Conservation (phyloP, 2,329 filamentous ascomycete genomes). For the Nemania diffusa region DNA sequence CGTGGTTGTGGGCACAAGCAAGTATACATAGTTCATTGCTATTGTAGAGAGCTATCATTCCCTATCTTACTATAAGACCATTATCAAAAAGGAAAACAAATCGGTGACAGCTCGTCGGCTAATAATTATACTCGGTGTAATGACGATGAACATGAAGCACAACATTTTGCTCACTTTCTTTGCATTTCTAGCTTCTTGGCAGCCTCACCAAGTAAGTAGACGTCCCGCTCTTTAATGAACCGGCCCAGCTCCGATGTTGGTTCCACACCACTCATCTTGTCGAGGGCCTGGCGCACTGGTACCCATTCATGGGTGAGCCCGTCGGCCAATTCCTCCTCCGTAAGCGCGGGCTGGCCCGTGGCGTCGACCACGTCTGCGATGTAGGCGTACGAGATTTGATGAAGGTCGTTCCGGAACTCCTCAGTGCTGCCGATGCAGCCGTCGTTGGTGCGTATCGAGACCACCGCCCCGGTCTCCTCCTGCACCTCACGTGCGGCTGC, state of each 20-base stretch:
- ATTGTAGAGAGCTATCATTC: too few species aligned
- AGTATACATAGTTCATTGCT: too few species aligned
- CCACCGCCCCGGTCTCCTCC: conserved; percentile 25
- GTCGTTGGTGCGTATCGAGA: conserved; percentile 7
- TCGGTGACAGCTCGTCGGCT: too few species aligned
- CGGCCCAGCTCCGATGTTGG: not conserved
- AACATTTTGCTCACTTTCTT: too few species aligned
- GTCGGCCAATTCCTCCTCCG: conserved; percentile 18
- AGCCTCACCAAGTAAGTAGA: not conserved
- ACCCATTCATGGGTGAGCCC: conserved; percentile 18
- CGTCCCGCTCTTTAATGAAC: not conserved
- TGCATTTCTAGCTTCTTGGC: not conserved
- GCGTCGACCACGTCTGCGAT: conserved; percentile 22
- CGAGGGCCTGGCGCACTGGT: conserved; percentile 5
- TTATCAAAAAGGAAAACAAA: too few species aligned
- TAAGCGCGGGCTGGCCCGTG: conserved; percentile 5
- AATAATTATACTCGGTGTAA: too few species aligned
- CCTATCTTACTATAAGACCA: too few species aligned
- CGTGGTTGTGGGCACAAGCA: too few species aligned
- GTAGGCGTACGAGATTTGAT: conserved; percentile 27
- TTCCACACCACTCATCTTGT: conserved; percentile 11
- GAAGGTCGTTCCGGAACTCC: conserved; percentile 22
- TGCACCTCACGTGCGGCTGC: conserved; percentile 17
- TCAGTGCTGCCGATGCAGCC: conserved; percentile 14
- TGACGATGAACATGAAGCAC: too few species aligned